Percentiles rank a stretch among this genome's conserved stretches.
These are phyloP conservation scores for Hypoxylon sp. DNA, from an alignment of 2,329 filamentous ascomycete genomes.

Conservation along the genomic window DNA sequence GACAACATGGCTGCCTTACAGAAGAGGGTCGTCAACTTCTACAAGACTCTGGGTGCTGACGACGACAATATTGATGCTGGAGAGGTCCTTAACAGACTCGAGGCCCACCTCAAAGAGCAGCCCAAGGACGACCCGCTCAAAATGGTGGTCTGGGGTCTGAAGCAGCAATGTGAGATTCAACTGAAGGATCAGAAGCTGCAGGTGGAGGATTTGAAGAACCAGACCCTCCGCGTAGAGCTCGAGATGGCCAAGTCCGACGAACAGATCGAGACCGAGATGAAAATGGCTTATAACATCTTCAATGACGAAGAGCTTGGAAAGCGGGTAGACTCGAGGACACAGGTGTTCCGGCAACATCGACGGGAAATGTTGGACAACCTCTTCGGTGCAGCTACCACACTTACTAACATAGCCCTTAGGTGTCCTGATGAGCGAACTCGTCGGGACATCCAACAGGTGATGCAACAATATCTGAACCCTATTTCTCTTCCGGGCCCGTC, in stretches of 20 bases:
- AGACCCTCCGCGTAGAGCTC: conserved; percentile 17
- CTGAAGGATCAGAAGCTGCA: background rate
- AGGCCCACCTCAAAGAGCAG: background rate
- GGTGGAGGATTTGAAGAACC: background rate
- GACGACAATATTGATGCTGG: background rate
- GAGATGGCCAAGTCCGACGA: conserved; percentile 29
- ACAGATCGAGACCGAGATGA: conserved; percentile 18
- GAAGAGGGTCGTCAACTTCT: conserved; percentile 13
- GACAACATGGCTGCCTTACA: background rate
- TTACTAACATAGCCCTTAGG: conserved; percentile 19
- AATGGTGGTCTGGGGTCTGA: background rate
- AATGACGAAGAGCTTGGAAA: conserved; percentile 40
- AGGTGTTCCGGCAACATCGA: conserved; percentile 44
- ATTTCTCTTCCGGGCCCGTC: conserved; percentile 10
- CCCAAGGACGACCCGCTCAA: background rate
- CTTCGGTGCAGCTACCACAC: conserved; percentile 20
- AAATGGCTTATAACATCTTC: conserved; percentile 11
- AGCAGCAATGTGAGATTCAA: background rate
- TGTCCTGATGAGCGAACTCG: conserved; percentile 17
- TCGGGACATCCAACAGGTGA: background rate
- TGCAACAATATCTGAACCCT: conserved; percentile 6
- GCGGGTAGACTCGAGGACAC: conserved; percentile 34
- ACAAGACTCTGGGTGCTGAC: conserved; percentile 2
- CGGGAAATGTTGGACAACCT: conserved; percentile 34
- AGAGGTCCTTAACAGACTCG: background rate